A percentile compares a stretch with the other conserved stretches of the same genome.
phyloP scores from a whole-genome alignment of 306 rosid species.

The Hylodesmum podocarpum region DNA sequence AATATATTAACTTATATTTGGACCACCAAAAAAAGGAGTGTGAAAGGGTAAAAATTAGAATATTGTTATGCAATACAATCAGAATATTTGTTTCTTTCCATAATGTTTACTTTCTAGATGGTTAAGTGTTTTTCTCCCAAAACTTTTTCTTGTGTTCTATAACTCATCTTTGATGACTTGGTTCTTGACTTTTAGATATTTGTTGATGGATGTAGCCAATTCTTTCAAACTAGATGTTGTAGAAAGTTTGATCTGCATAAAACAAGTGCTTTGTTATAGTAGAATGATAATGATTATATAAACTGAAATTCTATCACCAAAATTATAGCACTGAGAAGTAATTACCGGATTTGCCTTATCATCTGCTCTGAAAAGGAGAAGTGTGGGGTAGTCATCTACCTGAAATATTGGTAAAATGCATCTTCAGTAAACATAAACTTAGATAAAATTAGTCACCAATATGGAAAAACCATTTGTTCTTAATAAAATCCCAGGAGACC shows the following conservation, averaged over 20 bases:
- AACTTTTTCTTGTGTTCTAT: constrained; percentile 37
- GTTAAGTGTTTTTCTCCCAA: not conserved
- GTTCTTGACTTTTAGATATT: constrained; percentile 53
- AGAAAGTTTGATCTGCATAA: constrained; percentile 70
- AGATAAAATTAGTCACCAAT: not conserved
- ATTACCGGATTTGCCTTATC: constrained; percentile 83
- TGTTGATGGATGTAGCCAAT: constrained; percentile 70
- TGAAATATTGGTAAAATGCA: constrained; percentile 29
- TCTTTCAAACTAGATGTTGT: constrained; percentile 84
- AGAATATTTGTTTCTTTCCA: not conserved
- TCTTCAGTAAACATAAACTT: constrained; percentile 26
- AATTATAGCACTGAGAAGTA: not conserved
- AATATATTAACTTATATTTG: not conserved
- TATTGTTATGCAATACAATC: constrained; percentile 5
- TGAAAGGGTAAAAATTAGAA: not conserved
- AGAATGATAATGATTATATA: not conserved
- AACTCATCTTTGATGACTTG: constrained; percentile 65
- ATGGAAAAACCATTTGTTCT: not conserved
- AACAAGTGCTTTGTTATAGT: not conserved
- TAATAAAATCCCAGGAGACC: constrained; percentile 1
- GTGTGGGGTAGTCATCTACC: constrained; percentile 83
- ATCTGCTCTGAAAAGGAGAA: constrained; percentile 57
- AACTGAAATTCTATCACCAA: not conserved
- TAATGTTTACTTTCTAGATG: not conserved
- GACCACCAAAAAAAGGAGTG: not conserved